These are phyloP conservation scores for Suillus occidentalis DNA, from an alignment of 768 basidiomycete species.

Conservation along the genomic window DNA sequence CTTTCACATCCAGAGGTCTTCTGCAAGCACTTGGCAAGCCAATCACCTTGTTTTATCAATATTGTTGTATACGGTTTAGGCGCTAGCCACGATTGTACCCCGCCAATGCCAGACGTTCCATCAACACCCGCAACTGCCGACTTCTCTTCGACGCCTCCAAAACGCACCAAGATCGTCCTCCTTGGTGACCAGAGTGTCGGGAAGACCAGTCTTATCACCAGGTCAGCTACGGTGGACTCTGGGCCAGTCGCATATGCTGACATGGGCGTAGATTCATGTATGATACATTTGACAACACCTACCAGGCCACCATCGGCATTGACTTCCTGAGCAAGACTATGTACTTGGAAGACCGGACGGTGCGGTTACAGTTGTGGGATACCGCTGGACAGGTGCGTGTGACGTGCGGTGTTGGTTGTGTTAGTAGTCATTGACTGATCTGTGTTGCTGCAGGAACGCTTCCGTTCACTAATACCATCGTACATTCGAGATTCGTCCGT, in stretches of 20 bases:
- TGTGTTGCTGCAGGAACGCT: slow-evolving; percentile 71
- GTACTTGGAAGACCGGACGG: slow-evolving; percentile 98
- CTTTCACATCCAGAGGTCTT: slow-evolving; percentile 8
- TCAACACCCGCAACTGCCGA: slow-evolving; percentile 75
- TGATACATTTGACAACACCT: slow-evolving; percentile 99
- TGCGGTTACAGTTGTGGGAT: slow-evolving; percentile 97
- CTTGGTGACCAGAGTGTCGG: slow-evolving; percentile 98
- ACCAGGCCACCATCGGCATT: slow-evolving; percentile 96
- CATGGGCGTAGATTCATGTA: slow-evolving; percentile 81
- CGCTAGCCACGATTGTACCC: background rate
- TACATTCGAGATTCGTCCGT: slow-evolving; percentile 99
- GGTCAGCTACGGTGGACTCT: slow-evolving; percentile 47
- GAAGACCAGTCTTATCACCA: slow-evolving; percentile 97
- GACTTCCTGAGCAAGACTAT: slow-evolving; percentile 99
- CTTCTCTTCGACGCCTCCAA: slow-evolving; percentile 86
- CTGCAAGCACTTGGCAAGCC: background rate
- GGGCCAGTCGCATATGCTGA: background rate
- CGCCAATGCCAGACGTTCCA: slow-evolving; percentile 44
- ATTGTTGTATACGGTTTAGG: slow-evolving; percentile 2
- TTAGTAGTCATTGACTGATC: slow-evolving; percentile 4
- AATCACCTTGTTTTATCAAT: background rate
- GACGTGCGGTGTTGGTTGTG: background rate
- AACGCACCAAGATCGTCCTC: slow-evolving; percentile 94
- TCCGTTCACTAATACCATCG: slow-evolving; percentile 94
- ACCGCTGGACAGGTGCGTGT: slow-evolving; percentile 85